Evolutionary conservation across 306 rosid species (phyloP), one percentile per base, ranked within the genome.

Genomic region (Carpinus viminea): DNA sequence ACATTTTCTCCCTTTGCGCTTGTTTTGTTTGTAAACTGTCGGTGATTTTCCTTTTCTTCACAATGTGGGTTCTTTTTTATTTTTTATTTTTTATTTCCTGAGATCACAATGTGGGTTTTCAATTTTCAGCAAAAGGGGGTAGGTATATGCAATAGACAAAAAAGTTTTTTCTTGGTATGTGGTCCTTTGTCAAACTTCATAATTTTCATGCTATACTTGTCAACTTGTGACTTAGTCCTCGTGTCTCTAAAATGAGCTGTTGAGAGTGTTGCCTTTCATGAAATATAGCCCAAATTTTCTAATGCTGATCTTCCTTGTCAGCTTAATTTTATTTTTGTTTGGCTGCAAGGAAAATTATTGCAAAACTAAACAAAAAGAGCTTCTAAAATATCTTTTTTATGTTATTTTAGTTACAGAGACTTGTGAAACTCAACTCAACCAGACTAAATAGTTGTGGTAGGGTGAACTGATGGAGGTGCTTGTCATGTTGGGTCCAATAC

Each of bases 11-110:
- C 76, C 66, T 60, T 52, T 24, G 21, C 66, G 17, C 2, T 53
- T 80, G 70, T 51, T 15, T 31, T 43, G 12, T 41, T 68, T 57
- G 73, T 70, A 12, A 70, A n/a, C 46, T 56, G n/a, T 36, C 10
- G 1, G 26, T 50, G 53, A 41, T 53, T 41, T 46, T 66, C 76
- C 21, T 80, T 73, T 64, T 74, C 45, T 45, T 11, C 60, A 12
- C 36, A 54, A 61, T 78, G 62, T 46, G 9, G 16, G 74, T 28
- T 79, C 64, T 11, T 2, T 59, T 57, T 21, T 57, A 24, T 24
- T 24, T 24, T 24, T 24, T 24, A 0, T 7, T 24, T 0, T 21
- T 56, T 56, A n/a, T 18, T 56, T 4, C 28, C 24, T 56, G 8
- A 41, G 45, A 41, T 41, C 45, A 41, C 45, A 6, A 41, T 41